These are phyloP conservation scores for Apiospora arundinis DNA, from an alignment of 2,329 filamentous ascomycete species.

Conservation along the genomic window DNA sequence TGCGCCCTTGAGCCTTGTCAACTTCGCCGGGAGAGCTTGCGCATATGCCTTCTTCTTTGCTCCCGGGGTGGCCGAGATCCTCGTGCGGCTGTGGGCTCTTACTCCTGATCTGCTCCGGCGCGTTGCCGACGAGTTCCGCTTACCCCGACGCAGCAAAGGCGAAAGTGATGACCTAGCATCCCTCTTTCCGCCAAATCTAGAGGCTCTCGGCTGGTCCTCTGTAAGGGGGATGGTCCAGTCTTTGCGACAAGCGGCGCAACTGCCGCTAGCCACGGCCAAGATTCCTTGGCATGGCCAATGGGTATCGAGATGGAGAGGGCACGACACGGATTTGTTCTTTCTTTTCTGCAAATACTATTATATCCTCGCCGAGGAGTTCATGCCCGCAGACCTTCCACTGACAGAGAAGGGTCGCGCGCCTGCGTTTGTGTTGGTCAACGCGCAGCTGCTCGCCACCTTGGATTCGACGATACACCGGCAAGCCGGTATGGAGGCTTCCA, in stretches of 20 bases:
- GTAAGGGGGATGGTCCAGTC: constrained; percentile 54
- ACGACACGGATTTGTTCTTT: constrained; percentile 89
- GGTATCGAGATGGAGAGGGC: constrained; percentile 84
- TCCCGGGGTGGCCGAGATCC: constrained; percentile 81
- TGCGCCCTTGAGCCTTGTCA: constrained; percentile 69
- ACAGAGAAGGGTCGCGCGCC: constrained; percentile 70
- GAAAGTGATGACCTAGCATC: constrained; percentile 70
- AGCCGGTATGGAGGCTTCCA: constrained; percentile 55
- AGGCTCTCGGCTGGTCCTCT: constrained; percentile 63
- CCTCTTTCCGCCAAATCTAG: constrained; percentile 72
- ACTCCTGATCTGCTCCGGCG: constrained; percentile 73
- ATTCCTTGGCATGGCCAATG: constrained; percentile 88
- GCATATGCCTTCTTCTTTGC: constrained; percentile 95
- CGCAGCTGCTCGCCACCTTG: constrained; percentile 78
- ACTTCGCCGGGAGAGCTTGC: constrained; percentile 88
- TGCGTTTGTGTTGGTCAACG: constrained; percentile 80
- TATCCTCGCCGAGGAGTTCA: constrained; percentile 76
- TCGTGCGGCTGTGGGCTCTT: constrained; percentile 82
- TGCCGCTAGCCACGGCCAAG: constrained; percentile 71
- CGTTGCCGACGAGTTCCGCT: constrained; percentile 71
- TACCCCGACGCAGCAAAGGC: constrained; percentile 60
- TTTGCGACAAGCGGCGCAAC: constrained; percentile 69
- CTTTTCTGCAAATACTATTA: constrained; percentile 91
- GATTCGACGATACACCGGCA: constrained; percentile 86
- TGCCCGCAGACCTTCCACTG: constrained; percentile 61